Evolutionary conservation across 805 yeast species (phyloP).

Genomic region (Yarrowia sp.): DNA sequence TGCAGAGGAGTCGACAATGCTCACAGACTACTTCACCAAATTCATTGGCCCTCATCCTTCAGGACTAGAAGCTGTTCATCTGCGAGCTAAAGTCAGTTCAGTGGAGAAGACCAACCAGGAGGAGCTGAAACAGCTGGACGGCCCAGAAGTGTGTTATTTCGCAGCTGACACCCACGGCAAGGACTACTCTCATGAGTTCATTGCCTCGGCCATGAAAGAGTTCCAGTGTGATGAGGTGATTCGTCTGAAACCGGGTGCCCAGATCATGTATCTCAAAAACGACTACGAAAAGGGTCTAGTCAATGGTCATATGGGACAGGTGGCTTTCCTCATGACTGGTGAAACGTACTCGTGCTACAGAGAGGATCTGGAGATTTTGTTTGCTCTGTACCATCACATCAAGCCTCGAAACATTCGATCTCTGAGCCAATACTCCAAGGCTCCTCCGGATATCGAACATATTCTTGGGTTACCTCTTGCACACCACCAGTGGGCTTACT

Average conservation of each 20-base stretch:
- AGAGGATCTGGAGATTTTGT: neutral
- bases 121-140: neutral
- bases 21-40: neutral
- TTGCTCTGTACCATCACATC: neutral
- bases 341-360: neutral
- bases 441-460: neutral
- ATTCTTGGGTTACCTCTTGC: neutral
- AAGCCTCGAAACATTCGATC: neutral
- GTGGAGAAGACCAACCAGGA: neutral
- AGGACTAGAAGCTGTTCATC: neutral
- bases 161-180: neutral
- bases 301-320: slow-evolving; percentile 19
- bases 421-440: neutral
- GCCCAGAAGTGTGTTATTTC: neutral
- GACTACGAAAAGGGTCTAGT: neutral
- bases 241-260: slow-evolving; percentile 7
- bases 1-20: neutral
- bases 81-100: neutral
- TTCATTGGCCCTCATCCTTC: neutral
- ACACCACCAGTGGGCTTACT: neutral
- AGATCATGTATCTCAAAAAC: slow-evolving; percentile 1
- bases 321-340: neutral
- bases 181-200: neutral
- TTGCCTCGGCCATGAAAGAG: neutral
- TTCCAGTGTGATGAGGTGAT: neutral